A percentile compares a stretch with the other conserved stretches of the same genome.
Evolutionary conservation across 2,329 filamentous ascomycete species (phyloP).

Genomic region (Nothopassalora personata): DNA sequence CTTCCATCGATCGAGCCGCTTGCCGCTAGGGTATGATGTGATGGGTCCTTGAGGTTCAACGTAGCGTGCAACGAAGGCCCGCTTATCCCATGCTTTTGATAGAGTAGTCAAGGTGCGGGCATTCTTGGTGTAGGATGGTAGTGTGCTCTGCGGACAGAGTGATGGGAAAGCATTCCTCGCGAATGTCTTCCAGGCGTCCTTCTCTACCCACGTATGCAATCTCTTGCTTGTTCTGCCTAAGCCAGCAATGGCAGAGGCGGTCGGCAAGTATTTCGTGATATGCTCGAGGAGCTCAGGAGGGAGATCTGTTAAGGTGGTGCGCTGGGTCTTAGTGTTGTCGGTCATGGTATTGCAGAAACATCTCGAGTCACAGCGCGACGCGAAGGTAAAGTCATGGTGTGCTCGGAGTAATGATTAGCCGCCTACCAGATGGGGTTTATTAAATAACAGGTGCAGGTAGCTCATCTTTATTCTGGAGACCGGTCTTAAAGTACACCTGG

Average conservation of each 20-base stretch:
- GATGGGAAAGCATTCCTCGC: slow-evolving; percentile 45
- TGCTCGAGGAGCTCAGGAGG: slow-evolving; percentile 37
- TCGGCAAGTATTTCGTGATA: slow-evolving; percentile 39
- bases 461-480: too few species aligned
- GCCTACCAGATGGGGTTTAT: too few species aligned
- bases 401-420: background rate
- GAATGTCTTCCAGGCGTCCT: slow-evolving; percentile 46
- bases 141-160: slow-evolving; percentile 28
- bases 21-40: slow-evolving; percentile 27
- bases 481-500: too few species aligned
- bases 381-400: background rate
- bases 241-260: slow-evolving; percentile 40
- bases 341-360: background rate
- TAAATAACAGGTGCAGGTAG: too few species aligned
- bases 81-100: slow-evolving; percentile 53
- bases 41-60: slow-evolving; percentile 41
- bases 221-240: slow-evolving; percentile 44
- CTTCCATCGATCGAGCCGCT: slow-evolving; percentile 34
- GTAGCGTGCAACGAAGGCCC: slow-evolving; percentile 52
- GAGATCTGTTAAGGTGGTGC: slow-evolving; percentile 30
- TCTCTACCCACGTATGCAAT: slow-evolving; percentile 42
- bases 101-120: slow-evolving; percentile 52
- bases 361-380: background rate
- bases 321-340: background rate
- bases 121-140: slow-evolving; percentile 44